phyloP scores from a whole-genome alignment of 202 grass and related monocot species.

The Carex arenaria region DNA sequence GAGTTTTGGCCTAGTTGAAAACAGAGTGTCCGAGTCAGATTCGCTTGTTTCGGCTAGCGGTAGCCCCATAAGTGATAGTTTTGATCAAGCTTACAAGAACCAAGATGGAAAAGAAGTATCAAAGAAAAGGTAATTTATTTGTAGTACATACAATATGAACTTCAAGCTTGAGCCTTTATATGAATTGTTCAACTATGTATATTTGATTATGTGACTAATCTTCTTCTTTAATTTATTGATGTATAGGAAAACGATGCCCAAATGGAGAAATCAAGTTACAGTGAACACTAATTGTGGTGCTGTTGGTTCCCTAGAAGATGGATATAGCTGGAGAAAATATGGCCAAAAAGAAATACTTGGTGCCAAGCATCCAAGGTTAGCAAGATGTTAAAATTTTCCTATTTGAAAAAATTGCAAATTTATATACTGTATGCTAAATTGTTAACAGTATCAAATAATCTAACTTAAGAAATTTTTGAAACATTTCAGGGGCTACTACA shows the following conservation, averaged over 20 bases:
- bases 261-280: slow-evolving; percentile 41
- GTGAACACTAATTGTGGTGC: slow-evolving; percentile 32
- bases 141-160: neutral
- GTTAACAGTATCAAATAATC: neutral
- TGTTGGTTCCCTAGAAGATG: slow-evolving; percentile 44
- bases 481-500: slow-evolving; percentile 67
- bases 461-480: neutral
- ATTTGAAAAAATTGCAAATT: neutral
- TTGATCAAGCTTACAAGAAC: slow-evolving; percentile 38
- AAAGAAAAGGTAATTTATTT: slow-evolving; percentile 58
- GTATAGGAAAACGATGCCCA: slow-evolving; percentile 48
- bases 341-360: slow-evolving; percentile 93
- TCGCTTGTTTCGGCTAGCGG: slow-evolving; percentile 40
- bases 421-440: neutral
- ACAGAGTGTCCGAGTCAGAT: neutral
- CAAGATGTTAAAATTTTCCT: neutral
- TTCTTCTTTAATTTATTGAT: neutral
- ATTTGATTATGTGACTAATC: neutral
- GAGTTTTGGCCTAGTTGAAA: neutral
- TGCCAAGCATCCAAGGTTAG: slow-evolving; percentile 78
- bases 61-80: slow-evolving; percentile 41
- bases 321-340: slow-evolving; percentile 89
- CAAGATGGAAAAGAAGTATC: slow-evolving; percentile 25
- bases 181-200: neutral
- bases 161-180: neutral